Base-by-base conservation (phyloP, 2,329 filamentous ascomycete genomes). In the Teratosphaeria pseudoeucalypti region DNA sequence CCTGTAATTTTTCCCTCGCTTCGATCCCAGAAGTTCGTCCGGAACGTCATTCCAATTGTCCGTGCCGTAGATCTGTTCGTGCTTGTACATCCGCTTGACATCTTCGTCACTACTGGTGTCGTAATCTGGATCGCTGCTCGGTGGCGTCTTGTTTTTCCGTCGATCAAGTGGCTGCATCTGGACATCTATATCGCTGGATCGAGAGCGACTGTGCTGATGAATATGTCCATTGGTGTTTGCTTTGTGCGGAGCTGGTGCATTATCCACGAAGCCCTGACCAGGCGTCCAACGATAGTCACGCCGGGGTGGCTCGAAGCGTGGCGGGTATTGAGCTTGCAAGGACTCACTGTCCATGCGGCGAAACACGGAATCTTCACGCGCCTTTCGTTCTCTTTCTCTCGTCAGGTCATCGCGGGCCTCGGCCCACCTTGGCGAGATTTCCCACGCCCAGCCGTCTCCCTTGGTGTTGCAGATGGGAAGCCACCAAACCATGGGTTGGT, bases 361-460 rank as follows among this genome's bases (percentile, higher is more conserved):
- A 57, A 56, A 64, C 7, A 53, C 29, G 4, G 58, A 60, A 19
- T 66, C 66, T 59, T 67, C 66, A 52, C 63, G 66, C 61, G 73
- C 70, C 34, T 73, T 69, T 54, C 76, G 72, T 49, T 70, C 71
- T 32, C 74, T 72, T 56, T 91, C 78, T 23, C 77, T 77, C 6
- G 65, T 68, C 2, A 73, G 58, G 2, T 67, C 70, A 10, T 90
- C 85, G 52, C 86, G 80, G 3, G 86, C 88, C 39, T 86, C 84
- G 2, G 89, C 63, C 88, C 94, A 99, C 65, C 83, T 84, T 0
- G 83, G 81, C 69, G 85, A 95, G 0, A 92, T 83, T 68, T 96
- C 91, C 94, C 94, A 99, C 53, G 80, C 81, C 92, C 92, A 99
- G 26, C 94, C 94, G 72, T 99, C 90, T 37, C 92, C 92, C 0